Conservation (phyloP, 2,329 filamentous ascomycete species). For the Aspergillus aculeatinus region DNA sequence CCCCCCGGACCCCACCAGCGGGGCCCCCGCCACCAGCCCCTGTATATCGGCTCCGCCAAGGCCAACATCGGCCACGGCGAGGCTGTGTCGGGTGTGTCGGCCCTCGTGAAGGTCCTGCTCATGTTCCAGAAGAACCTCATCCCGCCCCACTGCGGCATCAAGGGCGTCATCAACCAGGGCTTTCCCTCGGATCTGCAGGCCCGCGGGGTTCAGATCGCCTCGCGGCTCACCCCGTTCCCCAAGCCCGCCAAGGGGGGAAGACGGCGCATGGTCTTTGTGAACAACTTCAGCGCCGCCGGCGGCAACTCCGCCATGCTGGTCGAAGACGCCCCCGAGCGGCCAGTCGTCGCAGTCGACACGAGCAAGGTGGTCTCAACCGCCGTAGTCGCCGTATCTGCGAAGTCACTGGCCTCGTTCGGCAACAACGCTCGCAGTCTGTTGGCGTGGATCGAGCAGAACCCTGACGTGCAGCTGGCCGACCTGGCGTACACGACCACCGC, state of each 20-base stretch:
- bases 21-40: constrained; percentile 17
- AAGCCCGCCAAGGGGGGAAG: constrained; percentile 30
- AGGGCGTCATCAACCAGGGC: background rate
- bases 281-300: constrained; percentile 70
- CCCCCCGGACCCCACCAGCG: constrained; percentile 11
- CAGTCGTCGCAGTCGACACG: too few species aligned
- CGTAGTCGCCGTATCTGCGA: constrained; percentile 62
- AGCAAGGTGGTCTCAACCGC: constrained; percentile 48
- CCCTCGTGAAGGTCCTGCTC: constrained; percentile 62
- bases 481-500: constrained; percentile 67
- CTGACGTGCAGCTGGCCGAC: constrained; percentile 49
- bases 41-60: constrained; percentile 33
- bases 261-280: constrained; percentile 47
- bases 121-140: constrained; percentile 60
- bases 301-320: constrained; percentile 69
- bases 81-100: constrained; percentile 32
- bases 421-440: constrained; percentile 55
- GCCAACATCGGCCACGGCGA: constrained; percentile 49
- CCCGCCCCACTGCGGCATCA: background rate
- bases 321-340: constrained; percentile 58
- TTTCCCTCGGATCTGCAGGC: background rate
- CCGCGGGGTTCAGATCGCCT: too few species aligned
- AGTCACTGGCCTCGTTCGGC: constrained; percentile 45
- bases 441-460: constrained; percentile 34
- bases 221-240: background rate